Percentiles rank a stretch among this genome's conserved stretches.
Evolutionary conservation across 192 early-diverging fungal genomes (phyloP).

Genomic region (Pilaira anomala): DNA sequence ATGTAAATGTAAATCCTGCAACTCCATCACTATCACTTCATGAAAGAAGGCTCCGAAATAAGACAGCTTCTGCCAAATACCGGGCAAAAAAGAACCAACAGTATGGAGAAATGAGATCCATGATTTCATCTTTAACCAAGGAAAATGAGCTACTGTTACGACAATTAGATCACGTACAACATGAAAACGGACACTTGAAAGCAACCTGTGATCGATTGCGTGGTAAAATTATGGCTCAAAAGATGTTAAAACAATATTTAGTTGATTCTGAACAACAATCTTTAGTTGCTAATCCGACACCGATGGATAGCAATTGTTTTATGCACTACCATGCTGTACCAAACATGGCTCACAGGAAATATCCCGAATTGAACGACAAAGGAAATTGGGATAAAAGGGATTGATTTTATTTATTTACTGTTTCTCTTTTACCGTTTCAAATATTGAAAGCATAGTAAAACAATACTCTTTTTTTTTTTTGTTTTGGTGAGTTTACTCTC

Average conservation of each 20-base stretch:
- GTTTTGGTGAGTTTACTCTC: too few relatives aligned
- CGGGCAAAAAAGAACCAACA: constrained; percentile 57
- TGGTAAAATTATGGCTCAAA: constrained; percentile 48
- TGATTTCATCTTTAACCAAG: constrained; percentile 39
- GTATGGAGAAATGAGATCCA: constrained; percentile 48
- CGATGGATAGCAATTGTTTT: too few relatives aligned
- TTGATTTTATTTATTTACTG: too few relatives aligned
- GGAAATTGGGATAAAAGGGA: too few relatives aligned
- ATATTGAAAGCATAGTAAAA: too few relatives aligned
- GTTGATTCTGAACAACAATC: background rate
- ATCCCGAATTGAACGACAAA: too few relatives aligned
- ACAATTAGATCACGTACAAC: constrained; percentile 42
- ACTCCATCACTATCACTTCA: constrained; percentile 40
- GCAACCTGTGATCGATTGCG: constrained; percentile 43
- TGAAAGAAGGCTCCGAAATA: constrained; percentile 54
- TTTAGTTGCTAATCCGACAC: too few relatives aligned
- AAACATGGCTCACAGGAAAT: too few relatives aligned
- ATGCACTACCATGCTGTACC: too few relatives aligned
- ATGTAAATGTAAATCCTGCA: too few relatives aligned
- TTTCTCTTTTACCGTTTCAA: too few relatives aligned
- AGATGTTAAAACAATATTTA: constrained; percentile 46
- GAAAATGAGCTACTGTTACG: constrained; percentile 45
- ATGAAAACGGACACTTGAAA: constrained; percentile 45
- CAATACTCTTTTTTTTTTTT: too few relatives aligned
- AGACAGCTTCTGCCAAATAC: constrained; percentile 57